Evolutionary conservation across 1,284 basidiomycete genomes (phyloP).

Genomic region (Ceraceosorus guamensis): DNA sequence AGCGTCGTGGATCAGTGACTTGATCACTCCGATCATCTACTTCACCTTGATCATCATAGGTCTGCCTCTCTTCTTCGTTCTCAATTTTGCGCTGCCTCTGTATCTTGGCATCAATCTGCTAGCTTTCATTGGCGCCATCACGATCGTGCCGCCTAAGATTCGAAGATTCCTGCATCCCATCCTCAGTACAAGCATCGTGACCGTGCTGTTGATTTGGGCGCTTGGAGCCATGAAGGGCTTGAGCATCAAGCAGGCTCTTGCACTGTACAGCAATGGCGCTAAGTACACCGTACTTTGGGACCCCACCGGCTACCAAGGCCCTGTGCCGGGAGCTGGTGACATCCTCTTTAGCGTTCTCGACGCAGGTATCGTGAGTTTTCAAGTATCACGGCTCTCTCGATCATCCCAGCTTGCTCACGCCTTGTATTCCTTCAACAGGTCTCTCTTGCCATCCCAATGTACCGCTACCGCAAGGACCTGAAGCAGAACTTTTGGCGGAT

Average conservation of each 20-base stretch:
- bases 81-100: slow-evolving; percentile 31
- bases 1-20: slow-evolving; percentile 15
- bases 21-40: slow-evolving; percentile 24
- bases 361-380: slow-evolving; percentile 25
- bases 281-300: slow-evolving; percentile 30
- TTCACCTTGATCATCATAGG: slow-evolving; percentile 24
- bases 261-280: slow-evolving; percentile 23
- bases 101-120: slow-evolving; percentile 33
- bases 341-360: slow-evolving; percentile 32
- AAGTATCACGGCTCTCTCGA: no score
- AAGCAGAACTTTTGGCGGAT: slow-evolving; percentile 21
- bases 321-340: slow-evolving; percentile 37
- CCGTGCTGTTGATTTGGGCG: slow-evolving; percentile 34
- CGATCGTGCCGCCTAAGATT: slow-evolving; percentile 24
- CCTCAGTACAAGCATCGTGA: slow-evolving; percentile 29
- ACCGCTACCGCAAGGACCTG: slow-evolving; percentile 32
- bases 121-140: slow-evolving; percentile 30
- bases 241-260: slow-evolving; percentile 16
- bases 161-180: slow-evolving; percentile 36
- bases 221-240: slow-evolving; percentile 21
- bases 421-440: no score
- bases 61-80: slow-evolving; percentile 25
- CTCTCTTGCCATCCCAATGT: slow-evolving; percentile 35
- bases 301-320: slow-evolving; percentile 22
- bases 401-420: no score